These are phyloP conservation scores for Hyaloperonospora brassicae DNA, from an alignment of 352 stramenopile genomes.

Conservation along the genomic window DNA sequence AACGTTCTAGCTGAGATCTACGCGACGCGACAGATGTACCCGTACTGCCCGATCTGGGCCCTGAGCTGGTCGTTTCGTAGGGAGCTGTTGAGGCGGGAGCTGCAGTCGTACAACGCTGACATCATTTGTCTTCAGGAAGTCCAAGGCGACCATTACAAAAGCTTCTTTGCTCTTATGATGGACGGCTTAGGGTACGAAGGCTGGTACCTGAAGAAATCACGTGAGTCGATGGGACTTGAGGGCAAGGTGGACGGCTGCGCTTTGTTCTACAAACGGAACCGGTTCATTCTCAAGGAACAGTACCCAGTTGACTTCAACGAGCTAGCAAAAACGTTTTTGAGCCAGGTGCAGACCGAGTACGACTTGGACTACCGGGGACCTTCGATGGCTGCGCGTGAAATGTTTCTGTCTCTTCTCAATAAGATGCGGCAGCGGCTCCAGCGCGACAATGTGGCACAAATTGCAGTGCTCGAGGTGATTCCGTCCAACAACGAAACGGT, in stretches of 20 bases:
- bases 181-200: conserved; percentile 93
- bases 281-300: conserved; percentile 83
- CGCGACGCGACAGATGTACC: conserved; percentile 90
- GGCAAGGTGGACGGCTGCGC: conserved; percentile 98
- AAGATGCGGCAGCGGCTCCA: conserved; percentile 85
- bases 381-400: conserved; percentile 53
- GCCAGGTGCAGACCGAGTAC: conserved; percentile 61
- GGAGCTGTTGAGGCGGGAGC: conserved; percentile 84
- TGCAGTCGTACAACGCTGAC: conserved; percentile 90
- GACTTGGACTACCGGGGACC: conserved; percentile 67
- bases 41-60: conserved; percentile 95
- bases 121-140: conserved; percentile 98
- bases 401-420: conserved; percentile 36
- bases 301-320: conserved; percentile 98
- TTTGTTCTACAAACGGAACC: conserved; percentile 94
- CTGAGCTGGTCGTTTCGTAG: conserved; percentile 95
- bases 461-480: conserved; percentile 94
- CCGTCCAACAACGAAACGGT: conserved; percentile 59
- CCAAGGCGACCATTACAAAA: conserved; percentile 97
- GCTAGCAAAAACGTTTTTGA: conserved; percentile 65
- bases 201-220: conserved; percentile 97
- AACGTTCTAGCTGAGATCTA: conserved; percentile 91
- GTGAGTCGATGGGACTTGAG: conserved; percentile 94
- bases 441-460: conserved; percentile 97
- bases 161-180: conserved; percentile 93